These are phyloP conservation scores for Carpediemonas membranifera DNA, from an alignment of 78 protist species.

Conservation along the genomic window DNA sequence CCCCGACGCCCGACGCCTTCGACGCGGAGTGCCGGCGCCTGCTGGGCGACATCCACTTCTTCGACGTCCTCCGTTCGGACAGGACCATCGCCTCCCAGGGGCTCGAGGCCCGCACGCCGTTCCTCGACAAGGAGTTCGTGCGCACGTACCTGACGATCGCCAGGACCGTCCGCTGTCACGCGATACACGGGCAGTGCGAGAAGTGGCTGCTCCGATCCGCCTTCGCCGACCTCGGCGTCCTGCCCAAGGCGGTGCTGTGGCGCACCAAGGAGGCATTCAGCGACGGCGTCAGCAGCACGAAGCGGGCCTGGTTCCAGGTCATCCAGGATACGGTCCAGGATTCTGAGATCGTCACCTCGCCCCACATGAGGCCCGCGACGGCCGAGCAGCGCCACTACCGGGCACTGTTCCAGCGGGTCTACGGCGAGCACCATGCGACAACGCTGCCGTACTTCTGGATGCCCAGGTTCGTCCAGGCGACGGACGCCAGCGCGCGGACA, in stretches of 20 bases:
- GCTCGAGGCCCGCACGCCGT: slow-evolving; percentile 71
- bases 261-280: slow-evolving; percentile 77
- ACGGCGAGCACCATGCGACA: too few relatives aligned
- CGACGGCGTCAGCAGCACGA: too few relatives aligned
- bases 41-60: slow-evolving; percentile 42
- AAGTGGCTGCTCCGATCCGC: slow-evolving; percentile 61
- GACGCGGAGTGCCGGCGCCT: slow-evolving; percentile 55
- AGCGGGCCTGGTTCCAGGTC: too few relatives aligned
- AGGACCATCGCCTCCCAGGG: slow-evolving; percentile 66
- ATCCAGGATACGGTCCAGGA: too few relatives aligned
- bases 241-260: slow-evolving; percentile 62
- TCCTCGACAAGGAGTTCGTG: slow-evolving; percentile 31
- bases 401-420: too few relatives aligned
- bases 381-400: too few relatives aligned
- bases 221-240: slow-evolving; percentile 52
- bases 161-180: not conserved
- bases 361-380: too few relatives aligned
- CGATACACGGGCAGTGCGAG: slow-evolving; percentile 50
- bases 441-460: too few relatives aligned
- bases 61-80: slow-evolving; percentile 70
- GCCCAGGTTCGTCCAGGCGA: too few relatives aligned
- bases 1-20: slow-evolving; percentile 57
- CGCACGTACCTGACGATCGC: not conserved
- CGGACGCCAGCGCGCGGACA: too few relatives aligned
- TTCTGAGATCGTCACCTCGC: too few relatives aligned